These are phyloP conservation scores for Porphyrellus cyaneotinctus DNA, from an alignment of 768 basidiomycete species.

Conservation along the genomic window DNA sequence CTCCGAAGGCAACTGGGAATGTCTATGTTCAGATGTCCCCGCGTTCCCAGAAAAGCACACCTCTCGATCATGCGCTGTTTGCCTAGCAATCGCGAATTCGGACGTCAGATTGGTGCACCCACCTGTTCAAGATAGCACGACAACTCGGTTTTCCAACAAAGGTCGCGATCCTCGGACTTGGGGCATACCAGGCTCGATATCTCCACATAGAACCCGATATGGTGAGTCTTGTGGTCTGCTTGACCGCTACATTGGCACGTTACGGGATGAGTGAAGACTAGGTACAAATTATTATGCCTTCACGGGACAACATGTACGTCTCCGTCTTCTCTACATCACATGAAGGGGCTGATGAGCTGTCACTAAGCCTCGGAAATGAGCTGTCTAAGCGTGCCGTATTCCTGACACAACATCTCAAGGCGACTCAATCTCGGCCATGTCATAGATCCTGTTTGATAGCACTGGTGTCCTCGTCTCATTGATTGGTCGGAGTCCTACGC, in stretches of 20 bases:
- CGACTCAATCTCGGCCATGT: constrained; percentile 3
- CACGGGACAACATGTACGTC: constrained; percentile 44
- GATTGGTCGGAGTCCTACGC: constrained; percentile 59
- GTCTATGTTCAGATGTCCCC: constrained; percentile 43
- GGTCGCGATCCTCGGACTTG: constrained; percentile 53
- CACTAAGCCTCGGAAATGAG: constrained; percentile 21
- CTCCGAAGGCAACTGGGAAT: constrained; percentile 46
- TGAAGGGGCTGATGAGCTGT: neutral
- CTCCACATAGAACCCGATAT: too few species aligned
- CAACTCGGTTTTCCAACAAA: constrained; percentile 42
- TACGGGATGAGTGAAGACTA: constrained; percentile 35
- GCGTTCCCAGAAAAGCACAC: constrained; percentile 32
- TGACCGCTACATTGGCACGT: neutral
- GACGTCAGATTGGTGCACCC: neutral
- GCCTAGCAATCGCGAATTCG: neutral
- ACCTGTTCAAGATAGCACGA: constrained; percentile 41
- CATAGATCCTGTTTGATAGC: neutral
- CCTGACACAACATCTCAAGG: constrained; percentile 46
- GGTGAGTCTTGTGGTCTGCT: neutral
- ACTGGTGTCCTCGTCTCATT: constrained; percentile 37
- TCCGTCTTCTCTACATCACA: neutral
- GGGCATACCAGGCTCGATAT: constrained; percentile 57
- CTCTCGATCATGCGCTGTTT: neutral
- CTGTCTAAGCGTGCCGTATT: constrained; percentile 17
- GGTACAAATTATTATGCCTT: constrained; percentile 36